These are phyloP conservation scores for Suhomyces wounanorum DNA, from an alignment of 1,139 yeast species.

Conservation along the genomic window DNA sequence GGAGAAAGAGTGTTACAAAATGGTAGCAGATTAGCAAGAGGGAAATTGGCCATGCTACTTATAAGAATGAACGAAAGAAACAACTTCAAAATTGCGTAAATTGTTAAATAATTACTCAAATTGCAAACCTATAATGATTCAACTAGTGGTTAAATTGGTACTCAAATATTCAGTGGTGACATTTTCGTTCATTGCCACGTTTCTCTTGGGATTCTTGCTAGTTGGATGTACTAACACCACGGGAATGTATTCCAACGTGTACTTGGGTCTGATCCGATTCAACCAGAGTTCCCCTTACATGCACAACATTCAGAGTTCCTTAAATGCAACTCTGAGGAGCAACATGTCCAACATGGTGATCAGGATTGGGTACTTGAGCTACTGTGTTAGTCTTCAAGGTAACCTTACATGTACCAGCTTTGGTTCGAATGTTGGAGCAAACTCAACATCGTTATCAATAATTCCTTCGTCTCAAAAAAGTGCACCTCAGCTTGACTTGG, in stretches of 20 bases:
- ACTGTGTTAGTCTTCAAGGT: slow-evolving; percentile 41
- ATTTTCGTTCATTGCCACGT: slow-evolving; percentile 39
- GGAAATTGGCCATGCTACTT: background rate
- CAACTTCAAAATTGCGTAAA: too few species aligned
- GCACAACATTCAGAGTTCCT: slow-evolving; percentile 35
- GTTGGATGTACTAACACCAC: slow-evolving; percentile 50
- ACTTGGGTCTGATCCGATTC: slow-evolving; percentile 47
- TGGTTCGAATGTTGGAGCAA: slow-evolving; percentile 21
- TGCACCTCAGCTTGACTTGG: slow-evolving; percentile 37
- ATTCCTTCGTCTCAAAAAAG: slow-evolving; percentile 22
- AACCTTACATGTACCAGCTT: slow-evolving; percentile 37
- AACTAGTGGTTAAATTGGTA: background rate
- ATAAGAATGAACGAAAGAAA: background rate
- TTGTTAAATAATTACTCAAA: too few species aligned
- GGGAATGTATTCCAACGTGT: slow-evolving; percentile 46
- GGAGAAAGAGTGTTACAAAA: background rate
- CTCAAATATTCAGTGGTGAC: slow-evolving; percentile 11
- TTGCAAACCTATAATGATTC: background rate
- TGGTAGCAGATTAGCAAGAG: background rate
- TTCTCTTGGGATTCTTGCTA: slow-evolving; percentile 51
- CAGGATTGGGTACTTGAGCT: slow-evolving; percentile 52
- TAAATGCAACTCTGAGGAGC: slow-evolving; percentile 22
- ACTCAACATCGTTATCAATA: slow-evolving; percentile 29
- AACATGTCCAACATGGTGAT: slow-evolving; percentile 36
- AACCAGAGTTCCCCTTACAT: slow-evolving; percentile 44